A percentile compares a stretch with the other conserved stretches of the same genome.
Conservation (phyloP, 768 basidiomycete genomes). For the Boletus fagicola region DNA sequence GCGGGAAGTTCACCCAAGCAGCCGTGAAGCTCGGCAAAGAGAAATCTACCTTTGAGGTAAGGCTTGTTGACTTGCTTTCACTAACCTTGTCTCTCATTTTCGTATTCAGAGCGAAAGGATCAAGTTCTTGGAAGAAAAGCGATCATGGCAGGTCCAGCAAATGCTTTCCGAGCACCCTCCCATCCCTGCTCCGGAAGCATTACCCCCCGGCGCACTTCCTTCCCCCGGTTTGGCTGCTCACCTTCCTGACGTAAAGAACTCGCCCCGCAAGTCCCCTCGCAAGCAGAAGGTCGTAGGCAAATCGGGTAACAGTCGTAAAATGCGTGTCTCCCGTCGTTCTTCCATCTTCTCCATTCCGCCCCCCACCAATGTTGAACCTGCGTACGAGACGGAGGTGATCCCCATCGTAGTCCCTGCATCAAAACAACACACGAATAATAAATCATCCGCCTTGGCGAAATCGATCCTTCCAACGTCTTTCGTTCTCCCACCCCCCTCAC, state of each 20-base stretch:
- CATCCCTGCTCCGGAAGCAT: conserved; percentile 28
- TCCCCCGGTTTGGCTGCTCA: conserved; percentile 25
- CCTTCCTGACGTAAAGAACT: conserved; percentile 37
- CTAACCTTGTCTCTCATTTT: conserved; percentile 1
- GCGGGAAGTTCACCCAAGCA: conserved; percentile 61
- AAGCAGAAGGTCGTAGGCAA: conserved; percentile 49
- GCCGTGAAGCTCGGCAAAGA: conserved; percentile 63
- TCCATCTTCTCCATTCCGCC: conserved; percentile 38
- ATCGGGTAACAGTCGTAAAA: conserved; percentile 44
- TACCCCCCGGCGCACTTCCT: conserved; percentile 17
- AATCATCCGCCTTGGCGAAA: conserved; percentile 31
- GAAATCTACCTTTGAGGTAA: conserved; percentile 64
- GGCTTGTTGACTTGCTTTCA: neutral
- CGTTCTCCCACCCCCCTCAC: conserved; percentile 76
- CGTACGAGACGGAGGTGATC: conserved; percentile 56
- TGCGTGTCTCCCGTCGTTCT: conserved; percentile 46
- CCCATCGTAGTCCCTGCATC: conserved; percentile 29
- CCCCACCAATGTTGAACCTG: conserved; percentile 38
- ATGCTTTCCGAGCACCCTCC: conserved; percentile 60
- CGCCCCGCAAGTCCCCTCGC: conserved; percentile 44
- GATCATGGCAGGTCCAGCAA: conserved; percentile 66
- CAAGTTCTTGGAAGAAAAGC: conserved; percentile 64
- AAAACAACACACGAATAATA: conserved; percentile 24
- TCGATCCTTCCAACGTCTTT: conserved; percentile 68
- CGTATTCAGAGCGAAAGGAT: conserved; percentile 54